Evolutionary conservation across 2,329 filamentous ascomycete genomes (phyloP).

Genomic region (Colletotrichum sp.): DNA sequence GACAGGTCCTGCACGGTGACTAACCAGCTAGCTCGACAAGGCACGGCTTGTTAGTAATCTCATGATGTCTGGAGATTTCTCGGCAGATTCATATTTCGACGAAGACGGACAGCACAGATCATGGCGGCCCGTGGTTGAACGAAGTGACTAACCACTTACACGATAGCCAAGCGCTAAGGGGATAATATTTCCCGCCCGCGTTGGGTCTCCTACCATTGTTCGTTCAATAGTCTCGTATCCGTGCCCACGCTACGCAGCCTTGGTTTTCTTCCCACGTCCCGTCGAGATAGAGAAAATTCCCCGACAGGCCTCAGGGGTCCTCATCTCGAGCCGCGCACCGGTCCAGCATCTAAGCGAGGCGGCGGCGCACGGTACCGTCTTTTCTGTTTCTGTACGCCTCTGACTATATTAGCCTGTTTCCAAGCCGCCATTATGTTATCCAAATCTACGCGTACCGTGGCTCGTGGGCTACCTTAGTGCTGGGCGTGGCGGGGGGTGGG

Average conservation of each 20-base stretch:
- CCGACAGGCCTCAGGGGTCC: not conserved
- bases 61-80: not conserved
- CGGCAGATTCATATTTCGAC: not conserved
- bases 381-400: not conserved
- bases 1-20: not conserved
- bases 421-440: not conserved
- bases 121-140: not conserved
- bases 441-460: not conserved
- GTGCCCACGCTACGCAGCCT: not conserved
- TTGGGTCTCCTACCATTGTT: not conserved
- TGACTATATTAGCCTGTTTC: not conserved
- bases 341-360: not conserved
- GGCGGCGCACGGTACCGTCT: not conserved
- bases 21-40: not conserved
- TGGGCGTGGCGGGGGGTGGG: not conserved
- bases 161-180: not conserved
- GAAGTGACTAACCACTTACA: not conserved
- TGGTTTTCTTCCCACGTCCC: not conserved
- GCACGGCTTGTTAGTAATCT: not conserved
- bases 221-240: conserved; percentile 7
- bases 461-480: not conserved
- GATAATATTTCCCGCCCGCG: not conserved
- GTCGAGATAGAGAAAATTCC: not conserved
- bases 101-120: not conserved
- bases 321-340: not conserved